phyloP scores from a whole-genome alignment of 2,329 filamentous ascomycete species.

The Trichoderma pleuroti region DNA sequence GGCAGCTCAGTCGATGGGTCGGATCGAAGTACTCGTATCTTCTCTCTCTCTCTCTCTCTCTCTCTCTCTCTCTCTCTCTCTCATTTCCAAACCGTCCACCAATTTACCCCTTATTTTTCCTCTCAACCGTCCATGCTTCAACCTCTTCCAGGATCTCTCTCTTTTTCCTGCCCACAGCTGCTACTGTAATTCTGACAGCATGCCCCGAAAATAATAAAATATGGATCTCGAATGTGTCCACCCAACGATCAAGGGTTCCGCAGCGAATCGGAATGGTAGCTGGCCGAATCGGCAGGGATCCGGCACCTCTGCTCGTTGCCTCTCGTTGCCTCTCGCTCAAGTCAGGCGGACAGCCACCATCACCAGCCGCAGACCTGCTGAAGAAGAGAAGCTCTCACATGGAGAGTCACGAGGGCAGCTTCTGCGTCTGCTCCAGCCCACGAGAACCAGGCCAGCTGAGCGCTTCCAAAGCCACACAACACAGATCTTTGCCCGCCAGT shows the following conservation, averaged over 20 bases:
- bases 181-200: slow-evolving; percentile 5
- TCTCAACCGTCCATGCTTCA: neutral
- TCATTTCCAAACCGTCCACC: neutral
- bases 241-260: neutral
- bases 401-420: slow-evolving; percentile 6
- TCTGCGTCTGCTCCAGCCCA: neutral
- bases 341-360: slow-evolving; percentile 13
- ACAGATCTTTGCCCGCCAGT: neutral
- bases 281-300: slow-evolving; percentile 5
- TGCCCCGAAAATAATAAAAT: slow-evolving; percentile 4
- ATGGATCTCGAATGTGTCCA: slow-evolving; percentile 16
- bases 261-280: slow-evolving; percentile 18
- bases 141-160: neutral
- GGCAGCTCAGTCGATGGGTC: no score
- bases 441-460: slow-evolving; percentile 10
- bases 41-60: no score
- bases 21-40: no score
- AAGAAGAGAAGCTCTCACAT: neutral
- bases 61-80: neutral
- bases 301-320: neutral
- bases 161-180: neutral
- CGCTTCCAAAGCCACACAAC: neutral
- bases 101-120: neutral
- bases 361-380: neutral
- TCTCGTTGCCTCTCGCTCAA: neutral